Conservation (phyloP, 371 early-diverging fungal genomes). For the Zychaea mexicana region DNA sequence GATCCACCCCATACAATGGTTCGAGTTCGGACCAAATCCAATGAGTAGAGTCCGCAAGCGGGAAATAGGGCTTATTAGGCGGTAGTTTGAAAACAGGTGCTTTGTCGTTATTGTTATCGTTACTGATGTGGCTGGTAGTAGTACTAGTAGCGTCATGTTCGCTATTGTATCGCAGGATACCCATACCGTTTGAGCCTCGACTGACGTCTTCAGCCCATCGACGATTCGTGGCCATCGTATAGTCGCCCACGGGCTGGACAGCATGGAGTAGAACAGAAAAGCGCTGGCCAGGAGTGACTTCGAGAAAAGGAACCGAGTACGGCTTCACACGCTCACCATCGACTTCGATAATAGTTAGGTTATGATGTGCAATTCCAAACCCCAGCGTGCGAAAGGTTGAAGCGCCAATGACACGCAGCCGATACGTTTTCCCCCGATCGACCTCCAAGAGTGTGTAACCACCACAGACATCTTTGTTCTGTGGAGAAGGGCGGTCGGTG, state of each 20-base stretch:
- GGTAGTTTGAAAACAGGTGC: neutral
- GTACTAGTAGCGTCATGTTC: no score
- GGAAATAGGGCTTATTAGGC: neutral
- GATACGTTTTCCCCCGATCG: constrained; percentile 32
- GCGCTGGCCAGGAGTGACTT: constrained; percentile 48
- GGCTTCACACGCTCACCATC: constrained; percentile 44
- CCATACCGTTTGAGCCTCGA: constrained; percentile 34
- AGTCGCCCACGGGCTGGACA: constrained; percentile 20
- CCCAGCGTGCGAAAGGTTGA: constrained; percentile 41
- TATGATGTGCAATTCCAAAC: constrained; percentile 43
- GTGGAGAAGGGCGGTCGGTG: constrained; percentile 7
- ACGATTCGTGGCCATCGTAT: constrained; percentile 30
- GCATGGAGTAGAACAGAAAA: constrained; percentile 42
- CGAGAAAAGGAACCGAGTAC: constrained; percentile 24
- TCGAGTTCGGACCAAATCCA: constrained; percentile 42
- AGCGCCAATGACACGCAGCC: constrained; percentile 45
- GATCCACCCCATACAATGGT: constrained; percentile 38
- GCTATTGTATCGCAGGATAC: constrained; percentile 30
- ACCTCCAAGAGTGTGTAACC: constrained; percentile 34
- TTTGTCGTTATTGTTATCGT: neutral
- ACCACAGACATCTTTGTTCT: constrained; percentile 19
- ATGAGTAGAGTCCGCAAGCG: constrained; percentile 4
- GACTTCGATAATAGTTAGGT: constrained; percentile 48
- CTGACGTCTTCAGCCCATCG: constrained; percentile 35
- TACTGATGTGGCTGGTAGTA: neutral